Conservation (phyloP, 2,329 filamentous ascomycete species). For the Trichophyton rubrum region DNA sequence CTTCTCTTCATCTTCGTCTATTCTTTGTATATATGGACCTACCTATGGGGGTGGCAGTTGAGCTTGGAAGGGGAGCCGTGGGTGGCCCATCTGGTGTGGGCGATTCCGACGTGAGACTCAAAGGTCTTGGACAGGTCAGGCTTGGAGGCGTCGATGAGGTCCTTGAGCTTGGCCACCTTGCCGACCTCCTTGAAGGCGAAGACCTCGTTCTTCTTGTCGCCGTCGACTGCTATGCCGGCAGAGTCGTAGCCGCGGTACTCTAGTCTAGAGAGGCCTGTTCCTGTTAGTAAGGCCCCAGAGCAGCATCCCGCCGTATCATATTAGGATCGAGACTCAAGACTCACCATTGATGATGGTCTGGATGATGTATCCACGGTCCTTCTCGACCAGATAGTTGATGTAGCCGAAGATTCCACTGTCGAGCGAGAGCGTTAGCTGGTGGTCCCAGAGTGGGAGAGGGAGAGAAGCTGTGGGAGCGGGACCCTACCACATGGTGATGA, state of each 20-base stretch:
- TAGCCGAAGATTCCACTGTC: constrained; percentile 89
- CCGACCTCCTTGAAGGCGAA: constrained; percentile 97
- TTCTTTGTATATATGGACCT: constrained; percentile 37
- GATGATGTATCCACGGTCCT: constrained; percentile 92
- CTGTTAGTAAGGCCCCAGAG: background rate
- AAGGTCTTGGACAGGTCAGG: constrained; percentile 85
- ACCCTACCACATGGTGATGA: constrained; percentile 14
- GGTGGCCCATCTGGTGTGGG: constrained; percentile 97
- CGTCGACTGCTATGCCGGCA: constrained; percentile 87
- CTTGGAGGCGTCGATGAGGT: constrained; percentile 73
- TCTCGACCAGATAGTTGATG: constrained; percentile 98
- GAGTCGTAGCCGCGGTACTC: constrained; percentile 99
- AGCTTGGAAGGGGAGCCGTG: constrained; percentile 84
- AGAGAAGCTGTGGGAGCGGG: background rate
- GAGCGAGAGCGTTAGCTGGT: background rate
- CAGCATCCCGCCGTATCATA: background rate
- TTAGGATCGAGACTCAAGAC: constrained; percentile 21
- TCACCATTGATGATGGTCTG: constrained; percentile 91
- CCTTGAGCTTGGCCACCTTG: constrained; percentile 93
- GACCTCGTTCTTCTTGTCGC: constrained; percentile 97
- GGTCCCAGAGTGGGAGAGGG: background rate
- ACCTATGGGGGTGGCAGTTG: constrained; percentile 99
- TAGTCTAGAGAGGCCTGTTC: constrained; percentile 72
- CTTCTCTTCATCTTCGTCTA: no score
- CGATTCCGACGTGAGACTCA: constrained; percentile 95